These are phyloP conservation scores for Suillus tomentosus DNA, from an alignment of 768 basidiomycete species.

Conservation along the genomic window DNA sequence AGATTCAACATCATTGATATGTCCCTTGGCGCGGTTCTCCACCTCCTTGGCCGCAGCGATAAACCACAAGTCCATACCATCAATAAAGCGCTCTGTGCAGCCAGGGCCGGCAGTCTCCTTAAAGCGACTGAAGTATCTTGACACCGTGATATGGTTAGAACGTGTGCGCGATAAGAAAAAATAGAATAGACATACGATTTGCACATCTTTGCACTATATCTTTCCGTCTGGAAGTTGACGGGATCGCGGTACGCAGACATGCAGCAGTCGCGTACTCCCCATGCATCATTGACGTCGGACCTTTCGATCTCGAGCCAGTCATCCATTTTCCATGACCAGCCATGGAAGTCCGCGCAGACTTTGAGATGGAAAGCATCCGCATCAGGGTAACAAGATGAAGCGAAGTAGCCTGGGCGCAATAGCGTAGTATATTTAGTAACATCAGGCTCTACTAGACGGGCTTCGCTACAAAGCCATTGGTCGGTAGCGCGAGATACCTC, in stretches of 20 bases:
- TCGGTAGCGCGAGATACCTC: neutral
- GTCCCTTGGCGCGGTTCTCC: slow-evolving; percentile 39
- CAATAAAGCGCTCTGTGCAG: slow-evolving; percentile 41
- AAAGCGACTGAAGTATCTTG: slow-evolving; percentile 42
- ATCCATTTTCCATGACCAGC: slow-evolving; percentile 42
- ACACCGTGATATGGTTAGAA: neutral
- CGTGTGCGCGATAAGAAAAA: neutral
- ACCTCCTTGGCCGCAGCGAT: slow-evolving; percentile 45
- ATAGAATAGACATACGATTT: slow-evolving; percentile 36
- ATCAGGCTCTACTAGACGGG: slow-evolving; percentile 27
- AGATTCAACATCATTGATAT: slow-evolving; percentile 46
- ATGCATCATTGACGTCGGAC: slow-evolving; percentile 31
- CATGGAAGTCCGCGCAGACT: slow-evolving; percentile 69
- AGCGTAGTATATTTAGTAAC: slow-evolving; percentile 46
- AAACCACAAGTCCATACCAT: slow-evolving; percentile 43
- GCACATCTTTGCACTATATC: slow-evolving; percentile 25
- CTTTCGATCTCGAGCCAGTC: slow-evolving; percentile 1
- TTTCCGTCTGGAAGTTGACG: slow-evolving; percentile 28
- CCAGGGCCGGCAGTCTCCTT: slow-evolving; percentile 39
- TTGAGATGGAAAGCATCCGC: slow-evolving; percentile 58
- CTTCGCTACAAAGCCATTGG: neutral
- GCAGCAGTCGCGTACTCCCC: slow-evolving; percentile 32
- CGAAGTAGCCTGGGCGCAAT: slow-evolving; percentile 48
- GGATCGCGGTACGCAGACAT: slow-evolving; percentile 34
- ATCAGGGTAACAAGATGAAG: slow-evolving; percentile 63